A percentile compares a stretch with the other conserved stretches of the same genome.
Conservation (phyloP, 2,329 filamentous ascomycete species). For the Septoria linicola region DNA sequence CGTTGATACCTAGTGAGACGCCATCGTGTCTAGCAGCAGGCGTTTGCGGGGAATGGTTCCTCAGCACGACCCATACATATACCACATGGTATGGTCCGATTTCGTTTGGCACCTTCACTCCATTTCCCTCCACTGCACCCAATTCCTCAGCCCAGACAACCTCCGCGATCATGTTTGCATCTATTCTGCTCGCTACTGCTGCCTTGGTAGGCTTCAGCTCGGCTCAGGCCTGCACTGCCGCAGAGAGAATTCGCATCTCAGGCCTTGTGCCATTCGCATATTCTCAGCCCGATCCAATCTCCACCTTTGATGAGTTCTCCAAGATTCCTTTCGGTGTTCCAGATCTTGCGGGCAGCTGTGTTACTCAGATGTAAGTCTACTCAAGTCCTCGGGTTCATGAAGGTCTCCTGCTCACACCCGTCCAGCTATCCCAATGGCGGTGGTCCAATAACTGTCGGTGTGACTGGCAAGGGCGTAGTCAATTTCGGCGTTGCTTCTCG, state of each 20-base stretch:
- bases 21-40: too few relatives aligned
- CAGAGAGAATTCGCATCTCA: background rate
- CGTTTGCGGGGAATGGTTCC: too few relatives aligned
- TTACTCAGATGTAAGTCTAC: slow-evolving; percentile 9
- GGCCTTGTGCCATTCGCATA: slow-evolving; percentile 13
- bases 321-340: slow-evolving; percentile 14
- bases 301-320: slow-evolving; percentile 7
- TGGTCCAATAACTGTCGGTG: slow-evolving; percentile 12
- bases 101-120: too few relatives aligned
- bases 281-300: slow-evolving; percentile 7
- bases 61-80: too few relatives aligned
- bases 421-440: slow-evolving; percentile 13
- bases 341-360: slow-evolving; percentile 14
- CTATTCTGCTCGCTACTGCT: too few relatives aligned
- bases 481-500: slow-evolving; percentile 16
- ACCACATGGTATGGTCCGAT: too few relatives aligned
- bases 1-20: too few relatives aligned
- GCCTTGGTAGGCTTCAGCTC: too few relatives aligned
- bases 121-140: too few relatives aligned
- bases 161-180: too few relatives aligned
- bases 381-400: background rate
- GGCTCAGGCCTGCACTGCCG: background rate
- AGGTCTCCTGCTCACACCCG: background rate
- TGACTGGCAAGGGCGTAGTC: slow-evolving; percentile 1
- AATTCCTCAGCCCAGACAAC: too few relatives aligned